Conservation (phyloP, 208 protist species). For the Acanthamoeba sp. region DNA sequence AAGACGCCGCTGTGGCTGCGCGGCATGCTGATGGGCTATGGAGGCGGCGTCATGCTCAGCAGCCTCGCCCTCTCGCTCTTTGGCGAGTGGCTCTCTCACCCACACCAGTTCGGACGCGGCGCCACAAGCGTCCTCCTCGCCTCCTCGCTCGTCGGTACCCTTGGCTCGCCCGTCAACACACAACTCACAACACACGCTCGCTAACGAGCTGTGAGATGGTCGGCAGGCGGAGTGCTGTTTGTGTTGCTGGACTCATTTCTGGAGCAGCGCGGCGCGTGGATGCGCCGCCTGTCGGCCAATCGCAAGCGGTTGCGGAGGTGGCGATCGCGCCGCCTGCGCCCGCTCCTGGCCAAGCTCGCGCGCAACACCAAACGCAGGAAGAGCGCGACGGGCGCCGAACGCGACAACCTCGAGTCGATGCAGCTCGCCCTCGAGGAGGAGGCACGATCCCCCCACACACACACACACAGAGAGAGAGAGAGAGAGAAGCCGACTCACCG, state of each 20-base stretch:
- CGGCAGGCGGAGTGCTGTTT: not conserved
- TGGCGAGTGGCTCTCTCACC: not conserved
- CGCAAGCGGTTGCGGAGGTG: not conserved
- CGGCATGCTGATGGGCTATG: not conserved
- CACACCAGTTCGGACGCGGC: not conserved
- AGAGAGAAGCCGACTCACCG: not conserved
- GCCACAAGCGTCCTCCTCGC: not conserved
- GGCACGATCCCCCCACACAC: not conserved
- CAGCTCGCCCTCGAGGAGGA: not conserved
- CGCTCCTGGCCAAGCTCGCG: not conserved
- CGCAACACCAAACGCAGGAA: not conserved
- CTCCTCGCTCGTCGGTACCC: not conserved
- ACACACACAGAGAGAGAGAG: not conserved
- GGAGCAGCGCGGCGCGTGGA: constrained; percentile 3
- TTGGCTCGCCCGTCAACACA: not conserved
- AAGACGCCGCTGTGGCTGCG: not conserved
- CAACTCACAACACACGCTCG: not conserved
- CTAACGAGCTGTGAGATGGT: not conserved
- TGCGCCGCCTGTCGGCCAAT: not conserved
- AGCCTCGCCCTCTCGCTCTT: not conserved
- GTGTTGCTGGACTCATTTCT: not conserved
- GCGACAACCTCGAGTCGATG: not conserved
- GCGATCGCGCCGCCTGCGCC: not conserved
- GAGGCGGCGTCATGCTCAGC: not conserved
- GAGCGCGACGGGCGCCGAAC: not conserved